phyloP scores from a whole-genome alignment of 2,329 filamentous ascomycete species.

The Hirsutella rhossiliensis region DNA sequence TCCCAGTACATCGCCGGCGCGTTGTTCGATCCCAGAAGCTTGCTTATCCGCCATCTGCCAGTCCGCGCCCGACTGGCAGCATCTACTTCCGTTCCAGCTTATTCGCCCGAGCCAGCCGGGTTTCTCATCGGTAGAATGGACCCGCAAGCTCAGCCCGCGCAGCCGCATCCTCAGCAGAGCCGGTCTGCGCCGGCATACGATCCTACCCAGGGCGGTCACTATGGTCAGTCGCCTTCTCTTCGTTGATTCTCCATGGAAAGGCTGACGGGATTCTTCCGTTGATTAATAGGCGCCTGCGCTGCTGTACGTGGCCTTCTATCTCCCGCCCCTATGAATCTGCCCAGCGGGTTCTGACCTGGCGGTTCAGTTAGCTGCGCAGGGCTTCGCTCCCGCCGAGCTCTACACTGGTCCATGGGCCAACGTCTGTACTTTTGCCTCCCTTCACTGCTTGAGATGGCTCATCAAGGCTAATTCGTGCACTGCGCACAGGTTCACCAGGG shows the following conservation, averaged over 20 bases:
- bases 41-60: too few relatives aligned
- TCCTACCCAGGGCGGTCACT: conserved; percentile 62
- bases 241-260: background rate
- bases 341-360: conserved; percentile 11
- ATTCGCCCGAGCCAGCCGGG: too few relatives aligned
- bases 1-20: too few relatives aligned
- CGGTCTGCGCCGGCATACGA: conserved; percentile 59
- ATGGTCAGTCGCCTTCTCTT: conserved; percentile 41
- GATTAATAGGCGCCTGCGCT: conserved; percentile 31
- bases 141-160: conserved; percentile 31
- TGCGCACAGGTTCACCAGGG: conserved; percentile 83
- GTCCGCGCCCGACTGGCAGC: too few relatives aligned
- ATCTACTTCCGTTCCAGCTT: too few relatives aligned
- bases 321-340: background rate
- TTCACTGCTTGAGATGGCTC: background rate
- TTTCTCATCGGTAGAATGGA: conserved; percentile 18
- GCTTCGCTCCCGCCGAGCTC: conserved; percentile 82
- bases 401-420: conserved; percentile 95
- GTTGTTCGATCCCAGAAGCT: too few relatives aligned
- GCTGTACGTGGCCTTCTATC: conserved; percentile 19
- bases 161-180: conserved; percentile 42
- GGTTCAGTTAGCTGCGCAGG: conserved; percentile 71
- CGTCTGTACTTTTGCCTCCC: conserved; percentile 37
- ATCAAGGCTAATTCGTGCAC: background rate
- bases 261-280: background rate